Base-by-base conservation (phyloP, 805 yeast species). In the Suhomyces pyralidae region DNA sequence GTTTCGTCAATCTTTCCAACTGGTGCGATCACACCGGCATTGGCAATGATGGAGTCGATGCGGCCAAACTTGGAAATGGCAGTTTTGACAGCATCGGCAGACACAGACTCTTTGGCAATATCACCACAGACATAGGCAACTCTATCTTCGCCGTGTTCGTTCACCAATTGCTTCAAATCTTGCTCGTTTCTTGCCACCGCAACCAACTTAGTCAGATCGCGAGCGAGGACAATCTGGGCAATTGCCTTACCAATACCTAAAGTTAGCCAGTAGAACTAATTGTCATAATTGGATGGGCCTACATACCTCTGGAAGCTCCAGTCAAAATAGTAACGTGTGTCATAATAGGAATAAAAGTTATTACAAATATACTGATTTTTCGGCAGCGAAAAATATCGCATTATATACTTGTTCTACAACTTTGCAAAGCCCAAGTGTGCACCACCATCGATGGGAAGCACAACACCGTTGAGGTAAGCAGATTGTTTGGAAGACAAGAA, bases 1-100 rank as follows among this genome's bases (percentile, higher is more conserved):
- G 88, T 81, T 28, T 79, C 69, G 12, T 72, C 81, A 20, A 57
- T 63, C 56, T 74, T 67, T 45, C 71, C 73, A 5, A 93, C 96
- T 0, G 97, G 97, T 20, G 83, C 91, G 55, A 94, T 73, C 0
- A 86, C 82, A 5, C 96, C 96, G 1, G 96, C 96, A 67, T 90
- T 89, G 34, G 89, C 85, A 42, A 90, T 76, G 15, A 88, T 62
- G 0, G 88, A 78, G 63, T 88, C 83, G 40, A 90, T 69, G 17
- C 67, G 67, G 1, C 90, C 90, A 62, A 80, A 84, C 48, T 70
- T 72, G 5, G 61, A 57, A 6, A 81, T 60, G 1, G 89, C 81
- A 15, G 66, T 48, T 0, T 69, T 64, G 10, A 88, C 70, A 1
- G 84, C 74, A 5, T 63, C 55, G 2, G 63, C 55, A 5, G 75